A percentile compares a stretch with the other conserved stretches of the same genome.
phyloP scores from a whole-genome alignment of 495 filamentous ascomycete species.

The Penicillium steckii region DNA sequence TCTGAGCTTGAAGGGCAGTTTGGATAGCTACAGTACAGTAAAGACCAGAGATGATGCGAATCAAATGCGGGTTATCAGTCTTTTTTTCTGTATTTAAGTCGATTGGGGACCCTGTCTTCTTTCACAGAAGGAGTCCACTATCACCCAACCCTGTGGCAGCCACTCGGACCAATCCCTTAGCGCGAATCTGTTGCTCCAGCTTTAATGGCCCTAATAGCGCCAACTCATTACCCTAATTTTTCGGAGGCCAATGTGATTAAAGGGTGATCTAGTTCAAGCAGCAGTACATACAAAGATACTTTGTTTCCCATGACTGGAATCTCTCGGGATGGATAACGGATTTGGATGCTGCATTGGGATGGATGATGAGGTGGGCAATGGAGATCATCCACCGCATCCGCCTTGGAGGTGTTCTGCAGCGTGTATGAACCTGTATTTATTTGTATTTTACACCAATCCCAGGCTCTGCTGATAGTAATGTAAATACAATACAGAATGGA shows the following conservation, averaged over 20 bases:
- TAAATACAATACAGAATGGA: conserved; percentile 4
- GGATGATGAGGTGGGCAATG: conserved; percentile 21
- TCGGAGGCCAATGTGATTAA: neutral
- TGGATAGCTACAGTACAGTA: neutral
- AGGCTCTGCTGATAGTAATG: neutral
- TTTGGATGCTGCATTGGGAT: conserved; percentile 10
- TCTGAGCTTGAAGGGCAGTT: neutral
- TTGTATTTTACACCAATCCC: too few species aligned
- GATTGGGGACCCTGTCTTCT: too few species aligned
- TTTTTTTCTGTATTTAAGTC: too few species aligned
- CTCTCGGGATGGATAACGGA: neutral
- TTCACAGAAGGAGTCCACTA: too few species aligned
- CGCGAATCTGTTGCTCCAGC: conserved; percentile 15
- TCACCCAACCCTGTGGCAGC: neutral
- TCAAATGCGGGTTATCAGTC: too few species aligned
- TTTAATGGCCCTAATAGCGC: conserved; percentile 14
- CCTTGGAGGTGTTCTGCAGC: neutral
- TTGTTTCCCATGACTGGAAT: too few species aligned
- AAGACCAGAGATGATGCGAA: neutral
- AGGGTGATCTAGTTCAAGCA: conserved; percentile 4
- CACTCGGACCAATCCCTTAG: conserved; percentile 2
- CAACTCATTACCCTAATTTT: conserved; percentile 1
- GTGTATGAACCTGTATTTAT: conserved; percentile 4
- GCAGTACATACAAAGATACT: too few species aligned
- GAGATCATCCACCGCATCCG: conserved; percentile 27